These are phyloP conservation scores for Yamadazyma takamatsuzukensis DNA, from an alignment of 805 yeast species.

Conservation along the genomic window DNA sequence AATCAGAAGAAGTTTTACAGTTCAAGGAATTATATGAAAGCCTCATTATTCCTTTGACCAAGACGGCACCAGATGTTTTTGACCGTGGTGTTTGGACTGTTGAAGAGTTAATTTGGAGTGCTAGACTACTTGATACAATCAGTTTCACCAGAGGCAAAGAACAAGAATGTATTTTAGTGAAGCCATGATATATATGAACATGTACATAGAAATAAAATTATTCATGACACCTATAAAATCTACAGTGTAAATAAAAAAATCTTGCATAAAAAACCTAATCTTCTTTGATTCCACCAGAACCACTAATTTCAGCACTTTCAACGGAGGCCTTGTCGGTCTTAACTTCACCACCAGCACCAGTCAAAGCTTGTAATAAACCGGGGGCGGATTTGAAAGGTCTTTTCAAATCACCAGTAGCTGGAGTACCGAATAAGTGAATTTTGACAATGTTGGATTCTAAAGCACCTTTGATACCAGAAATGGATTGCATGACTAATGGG, in stretches of 20 bases:
- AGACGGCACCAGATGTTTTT: slow-evolving; percentile 56
- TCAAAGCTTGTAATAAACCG: slow-evolving; percentile 52
- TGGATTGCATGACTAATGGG: slow-evolving; percentile 92
- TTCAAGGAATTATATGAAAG: slow-evolving; percentile 51
- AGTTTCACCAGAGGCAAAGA: slow-evolving; percentile 46
- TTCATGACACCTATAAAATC: too few relatives aligned
- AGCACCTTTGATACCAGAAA: slow-evolving; percentile 86
- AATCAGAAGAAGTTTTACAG: slow-evolving; percentile 52
- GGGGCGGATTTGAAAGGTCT: slow-evolving; percentile 91
- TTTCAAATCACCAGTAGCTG: slow-evolving; percentile 86
- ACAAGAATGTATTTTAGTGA: slow-evolving; percentile 40
- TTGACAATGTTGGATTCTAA: slow-evolving; percentile 86
- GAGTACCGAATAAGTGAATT: slow-evolving; percentile 80
- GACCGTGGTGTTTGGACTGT: slow-evolving; percentile 48
- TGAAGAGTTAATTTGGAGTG: slow-evolving; percentile 47
- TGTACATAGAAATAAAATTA: too few relatives aligned
- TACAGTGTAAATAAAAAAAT: too few relatives aligned
- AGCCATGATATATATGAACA: slow-evolving; percentile 5
- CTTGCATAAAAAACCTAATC: slow-evolving; percentile 59
- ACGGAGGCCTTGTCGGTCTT: slow-evolving; percentile 86
- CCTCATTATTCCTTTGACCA: slow-evolving; percentile 45
- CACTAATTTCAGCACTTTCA: slow-evolving; percentile 79
- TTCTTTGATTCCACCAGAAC: slow-evolving; percentile 84
- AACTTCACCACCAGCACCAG: slow-evolving; percentile 51
- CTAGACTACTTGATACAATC: slow-evolving; percentile 48